Conservation (phyloP, 352 stramenopile genomes). For the Phytopythium chamaehyphon region DNA sequence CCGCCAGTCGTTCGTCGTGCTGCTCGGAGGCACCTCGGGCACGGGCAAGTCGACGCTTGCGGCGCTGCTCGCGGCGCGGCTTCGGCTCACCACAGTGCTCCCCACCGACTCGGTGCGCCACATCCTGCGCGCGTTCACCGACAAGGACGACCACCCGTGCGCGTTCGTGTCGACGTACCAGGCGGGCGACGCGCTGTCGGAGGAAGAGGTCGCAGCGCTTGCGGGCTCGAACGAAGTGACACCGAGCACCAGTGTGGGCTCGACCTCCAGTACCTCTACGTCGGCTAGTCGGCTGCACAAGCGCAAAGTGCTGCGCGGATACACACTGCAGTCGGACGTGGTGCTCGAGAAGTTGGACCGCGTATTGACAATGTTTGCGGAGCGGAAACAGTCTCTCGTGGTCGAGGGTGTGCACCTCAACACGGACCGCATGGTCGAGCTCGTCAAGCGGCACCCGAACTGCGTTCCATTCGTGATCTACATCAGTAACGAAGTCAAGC, state of each 20-base stretch:
- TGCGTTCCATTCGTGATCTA: slow-evolving; percentile 88
- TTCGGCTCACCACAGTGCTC: slow-evolving; percentile 81
- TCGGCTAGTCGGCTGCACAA: slow-evolving; percentile 76
- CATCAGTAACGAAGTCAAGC: slow-evolving; percentile 87
- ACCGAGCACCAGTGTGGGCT: slow-evolving; percentile 13
- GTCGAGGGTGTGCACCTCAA: slow-evolving; percentile 87
- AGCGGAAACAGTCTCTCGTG: slow-evolving; percentile 75
- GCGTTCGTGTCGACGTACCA: slow-evolving; percentile 87
- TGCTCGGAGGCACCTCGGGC: slow-evolving; percentile 83
- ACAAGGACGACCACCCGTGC: slow-evolving; percentile 74
- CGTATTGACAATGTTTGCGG: slow-evolving; percentile 84
- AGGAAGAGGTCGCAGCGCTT: slow-evolving; percentile 45
- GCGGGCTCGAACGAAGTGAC: slow-evolving; percentile 16
- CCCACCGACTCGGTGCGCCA: slow-evolving; percentile 85
- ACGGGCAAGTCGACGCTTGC: slow-evolving; percentile 87
- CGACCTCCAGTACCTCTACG: slow-evolving; percentile 36
- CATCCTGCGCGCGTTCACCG: slow-evolving; percentile 75
- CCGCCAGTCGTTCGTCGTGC: slow-evolving; percentile 80
- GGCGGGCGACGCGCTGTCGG: slow-evolving; percentile 67
- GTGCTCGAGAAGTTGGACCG: slow-evolving; percentile 83
- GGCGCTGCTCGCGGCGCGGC: slow-evolving; percentile 62
- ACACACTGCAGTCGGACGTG: slow-evolving; percentile 77
- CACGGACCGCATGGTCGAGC: slow-evolving; percentile 72
- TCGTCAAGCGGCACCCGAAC: slow-evolving; percentile 77
- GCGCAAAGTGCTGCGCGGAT: slow-evolving; percentile 75